Evolutionary conservation across 2,329 filamentous ascomycete genomes (phyloP).

Genomic region (Colletotrichum cordylinicola): DNA sequence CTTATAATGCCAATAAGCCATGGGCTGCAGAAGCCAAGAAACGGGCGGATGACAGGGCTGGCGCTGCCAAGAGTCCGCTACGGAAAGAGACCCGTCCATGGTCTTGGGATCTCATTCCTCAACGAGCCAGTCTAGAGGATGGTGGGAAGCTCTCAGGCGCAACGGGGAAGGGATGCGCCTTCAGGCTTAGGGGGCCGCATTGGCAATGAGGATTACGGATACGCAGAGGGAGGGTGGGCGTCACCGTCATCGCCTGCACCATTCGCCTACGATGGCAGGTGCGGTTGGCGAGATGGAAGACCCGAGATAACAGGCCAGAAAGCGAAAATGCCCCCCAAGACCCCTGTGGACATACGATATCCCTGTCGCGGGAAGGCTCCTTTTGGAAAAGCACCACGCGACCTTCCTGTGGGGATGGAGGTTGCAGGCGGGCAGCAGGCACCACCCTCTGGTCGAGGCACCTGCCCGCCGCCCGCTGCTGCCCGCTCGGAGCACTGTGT

Average conservation of each 20-base stretch:
- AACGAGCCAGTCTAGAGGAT: not conserved
- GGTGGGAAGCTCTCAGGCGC: not conserved
- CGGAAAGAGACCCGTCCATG: constrained; percentile 10
- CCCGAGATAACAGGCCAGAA: constrained; percentile 4
- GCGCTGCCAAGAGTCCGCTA: constrained; percentile 17
- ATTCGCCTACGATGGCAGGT: not conserved
- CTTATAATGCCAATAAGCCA: constrained; percentile 12
- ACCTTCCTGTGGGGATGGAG: not conserved
- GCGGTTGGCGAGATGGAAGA: not conserved
- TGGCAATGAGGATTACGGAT: not conserved
- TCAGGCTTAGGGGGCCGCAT: not conserved
- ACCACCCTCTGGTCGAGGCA: not conserved
- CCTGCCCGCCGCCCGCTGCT: not conserved
- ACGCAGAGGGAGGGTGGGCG: not conserved
- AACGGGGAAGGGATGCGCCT: not conserved
- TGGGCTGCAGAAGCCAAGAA: constrained; percentile 7
- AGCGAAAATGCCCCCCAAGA: not conserved
- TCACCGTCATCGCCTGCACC: not conserved
- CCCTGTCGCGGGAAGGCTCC: not conserved
- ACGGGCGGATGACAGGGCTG: constrained; percentile 17
- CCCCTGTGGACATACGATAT: not conserved
- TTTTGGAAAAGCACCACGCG: constrained; percentile 12
- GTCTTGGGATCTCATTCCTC: constrained; percentile 14
- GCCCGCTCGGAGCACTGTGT: not conserved
- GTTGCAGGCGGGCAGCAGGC: not conserved